A percentile compares a stretch with the other conserved stretches of the same genome.
These are phyloP conservation scores for Lepiota brunneoincarnata DNA, from an alignment of 768 basidiomycete genomes.

Conservation along the genomic window DNA sequence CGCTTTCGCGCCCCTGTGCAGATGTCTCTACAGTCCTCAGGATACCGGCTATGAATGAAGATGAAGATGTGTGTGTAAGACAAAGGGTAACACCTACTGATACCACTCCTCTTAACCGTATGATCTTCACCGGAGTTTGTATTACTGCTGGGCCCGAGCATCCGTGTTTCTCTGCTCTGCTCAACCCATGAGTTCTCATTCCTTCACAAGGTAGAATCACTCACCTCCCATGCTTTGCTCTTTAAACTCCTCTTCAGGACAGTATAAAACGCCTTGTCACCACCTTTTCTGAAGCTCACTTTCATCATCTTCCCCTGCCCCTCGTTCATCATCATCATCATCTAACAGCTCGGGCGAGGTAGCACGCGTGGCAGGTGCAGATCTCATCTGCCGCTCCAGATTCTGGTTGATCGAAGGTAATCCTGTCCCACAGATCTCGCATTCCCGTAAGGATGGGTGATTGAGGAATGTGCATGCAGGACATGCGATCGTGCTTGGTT, in stretches of 20 bases:
- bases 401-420: conserved; percentile 43
- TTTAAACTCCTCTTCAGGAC: conserved; percentile 69
- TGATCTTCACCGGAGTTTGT: not conserved
- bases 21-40: conserved; percentile 71
- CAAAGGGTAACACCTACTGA: conserved; percentile 11
- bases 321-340: conserved; percentile 31
- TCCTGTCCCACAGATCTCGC: conserved; percentile 84
- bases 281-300: conserved; percentile 89
- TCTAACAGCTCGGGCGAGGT: conserved; percentile 40
- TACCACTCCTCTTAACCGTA: conserved; percentile 8
- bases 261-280: conserved; percentile 80
- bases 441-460: conserved; percentile 63
- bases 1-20: conserved; percentile 56
- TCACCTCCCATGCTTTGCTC: conserved; percentile 74
- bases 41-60: conserved; percentile 63
- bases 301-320: conserved; percentile 50
- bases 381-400: conserved; percentile 38
- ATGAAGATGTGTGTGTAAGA: conserved; percentile 2
- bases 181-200: not conserved
- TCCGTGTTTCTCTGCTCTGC: not conserved
- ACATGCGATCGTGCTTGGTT: conserved; percentile 55
- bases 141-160: not conserved
- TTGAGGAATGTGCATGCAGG: conserved; percentile 93
- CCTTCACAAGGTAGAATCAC: not conserved
- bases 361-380: conserved; percentile 66